Conservation (phyloP, 2,329 filamentous ascomycete species). For the Colletotrichum navitas region DNA sequence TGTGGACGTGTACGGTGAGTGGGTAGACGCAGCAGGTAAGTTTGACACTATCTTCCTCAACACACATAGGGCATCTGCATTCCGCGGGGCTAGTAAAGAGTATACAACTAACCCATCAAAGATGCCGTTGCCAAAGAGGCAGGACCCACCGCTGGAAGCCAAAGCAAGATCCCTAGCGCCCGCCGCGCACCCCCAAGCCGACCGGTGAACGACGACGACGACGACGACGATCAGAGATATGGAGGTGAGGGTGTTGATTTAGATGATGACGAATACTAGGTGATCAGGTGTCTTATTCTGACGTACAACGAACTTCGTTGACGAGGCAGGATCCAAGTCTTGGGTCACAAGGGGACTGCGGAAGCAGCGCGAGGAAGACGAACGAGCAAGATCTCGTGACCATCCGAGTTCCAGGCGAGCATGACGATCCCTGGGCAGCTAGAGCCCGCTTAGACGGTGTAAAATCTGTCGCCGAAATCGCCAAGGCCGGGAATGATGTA, state of each 20-base stretch:
- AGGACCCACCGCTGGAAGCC: constrained; percentile 40
- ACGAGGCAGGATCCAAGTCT: background rate
- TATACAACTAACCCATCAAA: constrained; percentile 43
- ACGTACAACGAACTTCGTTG: background rate
- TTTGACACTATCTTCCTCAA: background rate
- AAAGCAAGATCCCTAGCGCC: constrained; percentile 30
- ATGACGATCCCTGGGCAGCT: background rate
- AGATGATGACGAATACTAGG: constrained; percentile 70
- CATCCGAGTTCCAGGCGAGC: background rate
- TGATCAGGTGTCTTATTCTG: background rate
- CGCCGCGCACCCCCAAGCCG: constrained; percentile 44
- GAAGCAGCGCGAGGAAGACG: background rate
- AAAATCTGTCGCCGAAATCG: constrained; percentile 96
- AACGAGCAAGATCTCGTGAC: background rate
- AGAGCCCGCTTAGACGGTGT: constrained; percentile 75
- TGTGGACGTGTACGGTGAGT: constrained; percentile 97
- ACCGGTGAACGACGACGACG: constrained; percentile 58
- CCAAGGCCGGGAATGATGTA: constrained; percentile 95
- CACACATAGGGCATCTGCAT: background rate
- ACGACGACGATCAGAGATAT: constrained; percentile 66
- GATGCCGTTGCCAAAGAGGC: constrained; percentile 65
- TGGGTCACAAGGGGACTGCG: background rate
- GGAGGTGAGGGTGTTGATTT: constrained; percentile 65
- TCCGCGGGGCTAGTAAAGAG: background rate
- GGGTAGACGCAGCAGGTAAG: constrained; percentile 86